Conservation (phyloP, 495 filamentous ascomycete species). For the Usnea hakonensis region DNA sequence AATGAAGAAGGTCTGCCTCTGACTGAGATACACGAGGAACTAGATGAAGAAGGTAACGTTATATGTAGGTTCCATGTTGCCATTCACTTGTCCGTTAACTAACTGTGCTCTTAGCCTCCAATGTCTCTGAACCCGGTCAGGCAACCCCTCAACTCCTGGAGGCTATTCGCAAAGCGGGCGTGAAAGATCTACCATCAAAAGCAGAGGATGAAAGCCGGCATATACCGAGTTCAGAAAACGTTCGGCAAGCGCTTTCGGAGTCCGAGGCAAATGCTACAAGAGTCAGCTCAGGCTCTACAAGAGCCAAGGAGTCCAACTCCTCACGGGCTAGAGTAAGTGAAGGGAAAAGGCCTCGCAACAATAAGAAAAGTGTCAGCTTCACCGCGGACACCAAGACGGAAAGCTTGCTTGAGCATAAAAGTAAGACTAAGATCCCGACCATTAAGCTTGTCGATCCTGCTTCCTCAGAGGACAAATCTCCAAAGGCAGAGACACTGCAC, state of each 20-base stretch:
- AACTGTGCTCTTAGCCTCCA: slow-evolving; percentile 29
- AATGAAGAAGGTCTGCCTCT: slow-evolving; percentile 64
- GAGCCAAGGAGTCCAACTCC: background rate
- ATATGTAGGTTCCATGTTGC: slow-evolving; percentile 36
- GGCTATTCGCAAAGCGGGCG: slow-evolving; percentile 61
- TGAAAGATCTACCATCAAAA: slow-evolving; percentile 42
- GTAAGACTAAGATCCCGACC: background rate
- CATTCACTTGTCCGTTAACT: background rate
- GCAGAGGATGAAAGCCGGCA: background rate
- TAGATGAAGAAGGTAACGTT: slow-evolving; percentile 88
- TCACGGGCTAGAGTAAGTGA: background rate
- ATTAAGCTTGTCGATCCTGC: slow-evolving; percentile 18
- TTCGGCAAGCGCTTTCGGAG: background rate
- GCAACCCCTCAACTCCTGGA: slow-evolving; percentile 55
- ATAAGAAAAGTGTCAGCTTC: slow-evolving; percentile 25
- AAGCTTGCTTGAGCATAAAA: slow-evolving; percentile 2
- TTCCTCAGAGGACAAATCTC: slow-evolving; percentile 54
- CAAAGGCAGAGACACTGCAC: slow-evolving; percentile 68
- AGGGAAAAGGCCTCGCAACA: background rate
- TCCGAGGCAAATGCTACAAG: background rate
- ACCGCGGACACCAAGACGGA: background rate
- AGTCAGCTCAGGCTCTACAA: background rate
- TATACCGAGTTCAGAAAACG: background rate
- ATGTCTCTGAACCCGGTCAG: slow-evolving; percentile 52
- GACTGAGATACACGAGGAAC: slow-evolving; percentile 80